Evolutionary conservation across 164 flowering plant species (phyloP).

Genomic region (Santalum album): DNA sequence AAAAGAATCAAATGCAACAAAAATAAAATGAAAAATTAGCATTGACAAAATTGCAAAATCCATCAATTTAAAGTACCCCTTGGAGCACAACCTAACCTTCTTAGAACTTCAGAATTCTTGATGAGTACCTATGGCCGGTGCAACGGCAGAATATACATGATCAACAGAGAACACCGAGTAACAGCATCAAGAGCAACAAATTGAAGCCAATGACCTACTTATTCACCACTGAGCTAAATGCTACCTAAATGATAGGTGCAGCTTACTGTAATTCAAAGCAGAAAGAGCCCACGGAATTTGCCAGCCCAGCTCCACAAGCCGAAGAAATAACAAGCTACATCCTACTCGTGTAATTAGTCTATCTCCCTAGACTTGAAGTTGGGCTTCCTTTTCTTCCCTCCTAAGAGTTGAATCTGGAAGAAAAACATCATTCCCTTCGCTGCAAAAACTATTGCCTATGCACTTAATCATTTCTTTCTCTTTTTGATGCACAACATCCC

Average conservation of each 20-base stretch:
- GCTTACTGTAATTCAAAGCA: slow-evolving; percentile 1
- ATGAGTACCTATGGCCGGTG: slow-evolving; percentile 22
- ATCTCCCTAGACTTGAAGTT: slow-evolving; percentile 15
- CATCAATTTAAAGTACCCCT: slow-evolving; percentile 8
- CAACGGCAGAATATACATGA: slow-evolving; percentile 27
- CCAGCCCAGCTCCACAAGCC: no score
- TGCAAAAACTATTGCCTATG: slow-evolving; percentile 15
- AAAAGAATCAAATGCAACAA: no score
- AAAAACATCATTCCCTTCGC: slow-evolving; percentile 24
- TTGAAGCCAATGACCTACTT: slow-evolving; percentile 16
- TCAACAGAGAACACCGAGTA: no score
- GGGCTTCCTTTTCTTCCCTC: slow-evolving; percentile 14
- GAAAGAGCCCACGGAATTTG: not conserved
- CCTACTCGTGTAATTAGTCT: not conserved
- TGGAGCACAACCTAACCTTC: slow-evolving; percentile 9
- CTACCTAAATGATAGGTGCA: slow-evolving; percentile 5
- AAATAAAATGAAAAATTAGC: not conserved
- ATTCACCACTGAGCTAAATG: slow-evolving; percentile 18
- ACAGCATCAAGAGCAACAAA: slow-evolving; percentile 17
- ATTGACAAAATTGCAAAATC: slow-evolving; percentile 3
- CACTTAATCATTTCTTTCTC: slow-evolving; percentile 21
- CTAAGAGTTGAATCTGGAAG: slow-evolving; percentile 13
- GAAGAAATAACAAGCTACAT: no score
- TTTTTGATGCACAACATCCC: no score
- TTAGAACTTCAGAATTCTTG: slow-evolving; percentile 20